A percentile compares a stretch with the other conserved stretches of the same genome.
Conservation (phyloP, 2,329 filamentous ascomycete genomes). For the Blastomyces parvus region DNA sequence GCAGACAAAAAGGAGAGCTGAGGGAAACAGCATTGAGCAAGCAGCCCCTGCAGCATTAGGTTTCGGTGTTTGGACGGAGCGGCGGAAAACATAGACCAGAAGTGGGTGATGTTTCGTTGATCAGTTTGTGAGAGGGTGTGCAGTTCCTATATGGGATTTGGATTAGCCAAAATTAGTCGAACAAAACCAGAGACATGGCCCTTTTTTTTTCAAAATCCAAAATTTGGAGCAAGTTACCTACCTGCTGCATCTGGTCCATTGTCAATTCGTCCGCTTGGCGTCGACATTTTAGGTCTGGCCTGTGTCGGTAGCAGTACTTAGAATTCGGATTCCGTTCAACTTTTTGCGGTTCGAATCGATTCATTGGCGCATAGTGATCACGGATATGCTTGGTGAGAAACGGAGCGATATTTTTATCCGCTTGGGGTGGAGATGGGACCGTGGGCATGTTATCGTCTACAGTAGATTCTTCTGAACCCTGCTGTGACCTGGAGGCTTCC, state of each 20-base stretch:
- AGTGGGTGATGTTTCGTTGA: conserved; percentile 90
- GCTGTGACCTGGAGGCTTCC: neutral
- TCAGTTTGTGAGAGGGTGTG: conserved; percentile 72
- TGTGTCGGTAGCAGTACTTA: conserved; percentile 91
- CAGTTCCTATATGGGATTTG: conserved; percentile 52
- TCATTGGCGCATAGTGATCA: conserved; percentile 61
- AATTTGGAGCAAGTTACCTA: conserved; percentile 38
- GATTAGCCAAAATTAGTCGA: neutral
- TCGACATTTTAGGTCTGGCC: conserved; percentile 86
- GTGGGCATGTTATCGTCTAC: conserved; percentile 29
- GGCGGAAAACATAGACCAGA: conserved; percentile 96
- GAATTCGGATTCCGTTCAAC: conserved; percentile 54
- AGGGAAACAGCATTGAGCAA: conserved; percentile 94
- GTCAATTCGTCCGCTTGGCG: conserved; percentile 88
- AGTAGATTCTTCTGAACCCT: conserved; percentile 5
- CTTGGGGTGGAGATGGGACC: conserved; percentile 45
- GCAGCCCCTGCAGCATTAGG: conserved; percentile 90
- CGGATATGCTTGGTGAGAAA: conserved; percentile 84
- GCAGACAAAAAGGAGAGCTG: conserved; percentile 88
- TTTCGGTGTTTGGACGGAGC: conserved; percentile 89
- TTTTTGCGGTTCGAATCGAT: conserved; percentile 15
- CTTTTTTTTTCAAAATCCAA: neutral
- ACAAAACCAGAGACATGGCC: neutral
- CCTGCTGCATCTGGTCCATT: conserved; percentile 88
- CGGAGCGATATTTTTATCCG: conserved; percentile 65